A percentile compares a stretch with the other conserved stretches of the same genome.
phyloP scores from a whole-genome alignment of 2,329 filamentous ascomycete species.

The Chaetomiaceae sp. region DNA sequence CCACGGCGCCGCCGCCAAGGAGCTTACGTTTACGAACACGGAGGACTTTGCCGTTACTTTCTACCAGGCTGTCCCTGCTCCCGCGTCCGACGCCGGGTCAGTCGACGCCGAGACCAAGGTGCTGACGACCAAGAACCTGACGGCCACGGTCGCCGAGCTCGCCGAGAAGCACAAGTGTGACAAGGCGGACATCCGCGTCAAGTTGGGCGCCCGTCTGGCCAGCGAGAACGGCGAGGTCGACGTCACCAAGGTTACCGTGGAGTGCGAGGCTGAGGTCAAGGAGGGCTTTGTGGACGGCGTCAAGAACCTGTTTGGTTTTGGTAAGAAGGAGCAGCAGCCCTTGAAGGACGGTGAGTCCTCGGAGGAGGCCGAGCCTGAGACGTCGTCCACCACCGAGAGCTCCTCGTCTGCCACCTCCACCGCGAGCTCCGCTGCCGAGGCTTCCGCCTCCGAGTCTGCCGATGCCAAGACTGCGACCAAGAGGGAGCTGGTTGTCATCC shows the following conservation, averaged over 20 bases:
- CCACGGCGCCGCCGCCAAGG: conserved; percentile 71
- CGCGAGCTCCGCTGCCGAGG: conserved; percentile 27
- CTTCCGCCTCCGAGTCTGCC: conserved; percentile 43
- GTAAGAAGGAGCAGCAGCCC: conserved; percentile 71
- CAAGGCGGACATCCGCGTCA: conserved; percentile 71
- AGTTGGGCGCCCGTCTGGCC: conserved; percentile 69
- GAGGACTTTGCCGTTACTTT: conserved; percentile 78
- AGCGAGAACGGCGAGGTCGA: conserved; percentile 74
- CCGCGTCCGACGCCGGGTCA: conserved; percentile 34
- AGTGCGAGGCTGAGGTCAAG: conserved; percentile 75
- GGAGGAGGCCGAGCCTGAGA: conserved; percentile 36
- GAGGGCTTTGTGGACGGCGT: conserved; percentile 86
- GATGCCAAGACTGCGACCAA: conserved; percentile 52
- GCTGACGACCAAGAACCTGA: conserved; percentile 79
- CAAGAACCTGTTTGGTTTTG: conserved; percentile 94
- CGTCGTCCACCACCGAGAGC: conserved; percentile 35
- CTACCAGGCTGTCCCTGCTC: conserved; percentile 62
- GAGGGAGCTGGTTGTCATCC: conserved; percentile 54
- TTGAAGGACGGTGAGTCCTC: conserved; percentile 57
- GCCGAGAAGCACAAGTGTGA: conserved; percentile 75
- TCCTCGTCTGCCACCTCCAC: conserved; percentile 33
- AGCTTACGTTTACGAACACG: conserved; percentile 75
- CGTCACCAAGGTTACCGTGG: conserved; percentile 68
- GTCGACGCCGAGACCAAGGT: conserved; percentile 54
- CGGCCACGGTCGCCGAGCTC: conserved; percentile 71